These are phyloP conservation scores for Candida bentonensis DNA, from an alignment of 805 yeast genomes.

Conservation along the genomic window DNA sequence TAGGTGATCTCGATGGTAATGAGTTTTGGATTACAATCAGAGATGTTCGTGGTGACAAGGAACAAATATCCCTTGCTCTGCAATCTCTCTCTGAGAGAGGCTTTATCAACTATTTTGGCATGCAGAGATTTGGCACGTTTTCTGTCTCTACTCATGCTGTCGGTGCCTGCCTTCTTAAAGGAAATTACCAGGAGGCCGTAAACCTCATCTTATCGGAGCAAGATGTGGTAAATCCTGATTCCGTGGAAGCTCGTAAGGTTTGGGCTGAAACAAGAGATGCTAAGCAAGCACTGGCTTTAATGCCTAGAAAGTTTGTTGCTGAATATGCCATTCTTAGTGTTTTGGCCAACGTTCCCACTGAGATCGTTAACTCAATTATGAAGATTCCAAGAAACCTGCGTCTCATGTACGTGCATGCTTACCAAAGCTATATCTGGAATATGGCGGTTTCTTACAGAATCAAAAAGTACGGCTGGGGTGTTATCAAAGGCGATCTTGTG, in stretches of 20 bases:
- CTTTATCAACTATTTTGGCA: constrained; percentile 89
- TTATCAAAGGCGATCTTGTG: constrained; percentile 75
- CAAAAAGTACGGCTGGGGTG: constrained; percentile 49
- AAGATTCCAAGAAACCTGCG: constrained; percentile 84
- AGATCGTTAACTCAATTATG: constrained; percentile 72
- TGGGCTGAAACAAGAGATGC: constrained; percentile 73
- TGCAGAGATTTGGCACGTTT: constrained; percentile 96
- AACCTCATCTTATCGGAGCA: constrained; percentile 75
- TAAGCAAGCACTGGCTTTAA: constrained; percentile 42
- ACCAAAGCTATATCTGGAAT: constrained; percentile 95
- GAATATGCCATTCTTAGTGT: constrained; percentile 59
- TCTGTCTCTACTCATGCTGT: constrained; percentile 81
- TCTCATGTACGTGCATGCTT: constrained; percentile 94
- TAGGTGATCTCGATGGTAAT: constrained; percentile 83
- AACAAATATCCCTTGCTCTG: constrained; percentile 37
- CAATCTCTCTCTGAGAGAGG: constrained; percentile 51
- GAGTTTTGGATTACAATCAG: constrained; percentile 78
- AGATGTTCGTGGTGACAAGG: constrained; percentile 36
- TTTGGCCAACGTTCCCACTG: constrained; percentile 36
- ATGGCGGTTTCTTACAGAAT: constrained; percentile 65
- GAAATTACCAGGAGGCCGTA: constrained; percentile 69
- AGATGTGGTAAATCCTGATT: constrained; percentile 68
- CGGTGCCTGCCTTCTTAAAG: constrained; percentile 58
- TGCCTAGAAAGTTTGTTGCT: constrained; percentile 85
- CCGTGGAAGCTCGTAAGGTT: constrained; percentile 64